Conservation (phyloP, 2,329 filamentous ascomycete genomes). For the Plenodomus biglobosus region DNA sequence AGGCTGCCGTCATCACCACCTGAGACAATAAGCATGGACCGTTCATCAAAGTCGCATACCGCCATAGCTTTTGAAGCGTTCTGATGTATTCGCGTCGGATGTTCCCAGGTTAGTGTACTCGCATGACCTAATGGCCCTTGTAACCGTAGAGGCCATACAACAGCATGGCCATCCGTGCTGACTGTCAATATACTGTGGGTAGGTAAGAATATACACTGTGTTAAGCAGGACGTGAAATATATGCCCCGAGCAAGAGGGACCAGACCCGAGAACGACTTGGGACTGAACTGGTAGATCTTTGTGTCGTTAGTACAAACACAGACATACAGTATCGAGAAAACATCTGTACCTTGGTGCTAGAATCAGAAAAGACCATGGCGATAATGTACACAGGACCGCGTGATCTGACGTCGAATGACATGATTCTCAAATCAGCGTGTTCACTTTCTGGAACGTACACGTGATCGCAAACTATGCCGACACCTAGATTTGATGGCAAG, state of each 20-base stretch:
- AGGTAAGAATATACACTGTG: constrained; percentile 56
- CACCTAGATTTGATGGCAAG: constrained; percentile 53
- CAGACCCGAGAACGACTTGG: not conserved
- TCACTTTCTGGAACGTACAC: constrained; percentile 53
- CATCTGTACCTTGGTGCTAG: constrained; percentile 61
- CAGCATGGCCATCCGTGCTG: constrained; percentile 78
- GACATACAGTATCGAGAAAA: not conserved
- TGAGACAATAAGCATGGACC: constrained; percentile 62
- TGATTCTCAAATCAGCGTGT: constrained; percentile 73
- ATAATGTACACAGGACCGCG: constrained; percentile 55
- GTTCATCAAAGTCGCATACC: constrained; percentile 31
- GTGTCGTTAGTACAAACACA: constrained; percentile 3
- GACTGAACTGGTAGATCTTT: constrained; percentile 50
- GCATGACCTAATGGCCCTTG: constrained; percentile 17
- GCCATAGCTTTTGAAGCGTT: constrained; percentile 70
- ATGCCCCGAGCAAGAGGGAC: constrained; percentile 35
- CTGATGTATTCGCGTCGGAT: constrained; percentile 63
- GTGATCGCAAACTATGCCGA: constrained; percentile 57
- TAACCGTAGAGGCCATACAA: constrained; percentile 55
- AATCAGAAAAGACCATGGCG: constrained; percentile 81
- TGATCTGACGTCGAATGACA: constrained; percentile 67
- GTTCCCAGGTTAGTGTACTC: constrained; percentile 24
- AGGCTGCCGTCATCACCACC: constrained; percentile 89
- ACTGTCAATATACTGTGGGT: constrained; percentile 61
- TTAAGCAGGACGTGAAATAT: constrained; percentile 66